Conservation (phyloP, 202 grass and related monocot genomes). For the Carex sylvatica region DNA sequence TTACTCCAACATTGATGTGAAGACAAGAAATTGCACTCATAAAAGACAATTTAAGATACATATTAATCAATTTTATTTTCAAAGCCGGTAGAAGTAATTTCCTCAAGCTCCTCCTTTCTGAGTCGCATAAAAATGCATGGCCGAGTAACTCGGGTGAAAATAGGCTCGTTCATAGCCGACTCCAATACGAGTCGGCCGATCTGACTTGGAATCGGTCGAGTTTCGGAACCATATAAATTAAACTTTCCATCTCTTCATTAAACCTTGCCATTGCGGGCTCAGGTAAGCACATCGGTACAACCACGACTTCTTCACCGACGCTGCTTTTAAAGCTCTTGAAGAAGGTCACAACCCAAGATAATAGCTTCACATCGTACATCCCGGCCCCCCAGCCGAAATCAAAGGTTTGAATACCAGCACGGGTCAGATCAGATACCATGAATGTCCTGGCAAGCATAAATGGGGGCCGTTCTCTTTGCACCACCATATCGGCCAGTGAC, state of each 20-base stretch:
- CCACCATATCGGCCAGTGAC: slow-evolving; percentile 11
- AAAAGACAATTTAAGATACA: no score
- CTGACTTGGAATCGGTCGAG: no score
- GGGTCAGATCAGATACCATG: slow-evolving; percentile 24
- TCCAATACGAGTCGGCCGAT: no score
- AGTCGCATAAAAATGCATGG: no score
- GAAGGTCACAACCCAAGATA: neutral
- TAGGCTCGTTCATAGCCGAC: no score
- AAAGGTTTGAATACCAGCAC: neutral
- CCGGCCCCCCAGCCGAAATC: slow-evolving; percentile 34
- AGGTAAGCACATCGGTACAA: slow-evolving; percentile 35
- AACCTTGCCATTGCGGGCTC: slow-evolving; percentile 42
- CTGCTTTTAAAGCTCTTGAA: slow-evolving; percentile 13
- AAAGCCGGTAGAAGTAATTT: no score
- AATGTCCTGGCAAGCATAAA: slow-evolving; percentile 15
- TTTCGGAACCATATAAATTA: no score
- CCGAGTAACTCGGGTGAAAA: no score
- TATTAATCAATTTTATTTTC: no score
- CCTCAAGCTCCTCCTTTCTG: no score
- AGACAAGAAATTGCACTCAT: no score
- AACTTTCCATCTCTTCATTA: slow-evolving; percentile 35
- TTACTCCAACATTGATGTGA: no score
- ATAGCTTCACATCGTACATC: neutral
- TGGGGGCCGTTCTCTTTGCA: neutral
- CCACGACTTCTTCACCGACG: slow-evolving; percentile 3